These are phyloP conservation scores for Datura wrightii DNA, from an alignment of 257 asterid species.

Conservation along the genomic window DNA sequence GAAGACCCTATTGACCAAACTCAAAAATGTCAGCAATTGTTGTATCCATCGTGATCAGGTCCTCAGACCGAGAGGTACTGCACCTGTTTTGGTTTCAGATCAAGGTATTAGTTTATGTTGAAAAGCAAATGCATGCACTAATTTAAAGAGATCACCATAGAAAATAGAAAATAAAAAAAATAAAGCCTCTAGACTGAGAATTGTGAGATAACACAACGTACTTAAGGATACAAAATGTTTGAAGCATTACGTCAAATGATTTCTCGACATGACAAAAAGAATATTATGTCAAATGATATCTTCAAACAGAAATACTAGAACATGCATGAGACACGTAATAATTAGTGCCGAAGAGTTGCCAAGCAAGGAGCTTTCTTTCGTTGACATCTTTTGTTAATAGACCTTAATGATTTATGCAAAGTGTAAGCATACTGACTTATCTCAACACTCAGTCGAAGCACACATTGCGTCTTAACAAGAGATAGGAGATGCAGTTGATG, in stretches of 20 bases:
- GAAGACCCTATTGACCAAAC: too few relatives aligned
- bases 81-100: too few relatives aligned
- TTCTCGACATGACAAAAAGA: neutral
- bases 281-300: neutral
- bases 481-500: constrained; percentile 69
- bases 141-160: neutral
- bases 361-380: neutral
- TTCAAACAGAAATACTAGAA: neutral
- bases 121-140: neutral
- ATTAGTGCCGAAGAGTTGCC: too few relatives aligned
- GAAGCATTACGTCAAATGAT: neutral
- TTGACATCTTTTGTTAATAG: neutral
- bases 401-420: constrained; percentile 45
- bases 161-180: too few relatives aligned
- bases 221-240: neutral
- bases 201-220: neutral
- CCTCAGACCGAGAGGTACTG: constrained; percentile 77
- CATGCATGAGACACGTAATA: neutral
- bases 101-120: neutral
- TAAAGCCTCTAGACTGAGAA: too few relatives aligned
- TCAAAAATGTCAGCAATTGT: constrained; percentile 55
- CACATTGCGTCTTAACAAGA: constrained; percentile 76
- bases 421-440: constrained; percentile 70
- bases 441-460: constrained; percentile 69
- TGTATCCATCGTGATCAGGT: constrained; percentile 68